Evolutionary conservation across 805 yeast species (phyloP), one percentile per base, ranked within the genome.

Genomic region (Wickerhamomyces hampshirensis): DNA sequence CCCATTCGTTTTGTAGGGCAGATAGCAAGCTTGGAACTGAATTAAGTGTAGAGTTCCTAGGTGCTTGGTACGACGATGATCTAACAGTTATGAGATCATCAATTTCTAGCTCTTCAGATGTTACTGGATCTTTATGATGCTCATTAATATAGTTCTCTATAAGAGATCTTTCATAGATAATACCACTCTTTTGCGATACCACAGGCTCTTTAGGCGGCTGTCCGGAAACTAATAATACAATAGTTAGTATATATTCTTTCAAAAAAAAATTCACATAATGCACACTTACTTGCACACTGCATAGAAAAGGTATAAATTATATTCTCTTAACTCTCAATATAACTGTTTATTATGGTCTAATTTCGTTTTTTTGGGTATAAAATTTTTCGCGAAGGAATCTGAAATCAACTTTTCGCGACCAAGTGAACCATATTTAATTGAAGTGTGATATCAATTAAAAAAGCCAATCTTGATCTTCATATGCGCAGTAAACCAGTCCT

Each of bases 1-100:
- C 97, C 88, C 94, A 89, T 58, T 88, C 96, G 41, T 80, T 77
- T 55, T 89, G 96, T 43, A 89, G 75, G 2, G 83, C 65, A 3
- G 85, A 68, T 34, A 89, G 64, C 48, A 89, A 59, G 4, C 84
- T 68, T 0, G 98, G 98, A 21, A 89, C 84, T 0, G 94, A 83
- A 16, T 79, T 73, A 40, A 66, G 52, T 0, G 71, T 63, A 1
- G 83, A 66, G 8, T 68, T 75, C 45, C 56, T 61, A 37, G 64
- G 69, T 32, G 43, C 47, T 18, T 53, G 68, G 23, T 58, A 59
- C 6, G 58, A 57, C 4, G 58, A 44, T 5, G 37, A 37, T 8
- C 58, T 55, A 15, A 75, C 48, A 3, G 55, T 60, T 6, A 88
- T 62, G 10, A 88, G 62, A 13, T 87, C 93, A 2, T 73, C 77